phyloP scores from a whole-genome alignment of 2,329 filamentous ascomycete species.

The Cytospora schulzeri region DNA sequence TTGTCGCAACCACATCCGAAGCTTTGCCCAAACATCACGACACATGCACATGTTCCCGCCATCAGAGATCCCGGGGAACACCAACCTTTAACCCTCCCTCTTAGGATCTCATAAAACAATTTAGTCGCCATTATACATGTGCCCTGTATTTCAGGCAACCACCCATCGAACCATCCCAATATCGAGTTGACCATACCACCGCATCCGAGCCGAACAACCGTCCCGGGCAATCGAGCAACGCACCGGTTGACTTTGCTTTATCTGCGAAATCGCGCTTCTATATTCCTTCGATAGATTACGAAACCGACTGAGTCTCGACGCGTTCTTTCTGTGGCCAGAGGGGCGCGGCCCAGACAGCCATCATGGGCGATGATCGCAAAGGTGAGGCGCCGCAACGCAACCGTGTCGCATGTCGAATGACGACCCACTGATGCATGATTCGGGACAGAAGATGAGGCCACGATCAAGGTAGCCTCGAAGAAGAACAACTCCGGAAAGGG shows the following conservation, averaged over 20 bases:
- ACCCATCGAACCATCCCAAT: background rate
- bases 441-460: conserved; percentile 54
- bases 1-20: conserved; percentile 15
- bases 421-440: conserved; percentile 7
- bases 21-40: background rate
- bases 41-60: background rate
- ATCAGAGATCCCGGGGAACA: background rate
- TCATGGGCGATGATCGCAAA: conserved; percentile 28
- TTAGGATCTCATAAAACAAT: background rate
- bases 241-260: background rate
- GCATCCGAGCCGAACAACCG: background rate
- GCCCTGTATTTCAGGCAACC: background rate
- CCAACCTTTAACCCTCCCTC: background rate
- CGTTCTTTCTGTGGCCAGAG: conserved; percentile 2
- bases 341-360: conserved; percentile 13
- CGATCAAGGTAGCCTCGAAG: conserved; percentile 65
- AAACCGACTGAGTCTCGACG: background rate
- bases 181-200: background rate
- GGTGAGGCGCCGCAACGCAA: conserved; percentile 16
- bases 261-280: background rate
- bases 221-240: conserved; percentile 5
- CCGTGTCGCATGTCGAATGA: conserved; percentile 4
- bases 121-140: background rate
- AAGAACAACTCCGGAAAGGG: conserved; percentile 46
- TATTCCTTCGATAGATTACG: background rate